Conservation (phyloP, 1,139 yeast genomes). For the Blastobotrys buckinghamii region DNA sequence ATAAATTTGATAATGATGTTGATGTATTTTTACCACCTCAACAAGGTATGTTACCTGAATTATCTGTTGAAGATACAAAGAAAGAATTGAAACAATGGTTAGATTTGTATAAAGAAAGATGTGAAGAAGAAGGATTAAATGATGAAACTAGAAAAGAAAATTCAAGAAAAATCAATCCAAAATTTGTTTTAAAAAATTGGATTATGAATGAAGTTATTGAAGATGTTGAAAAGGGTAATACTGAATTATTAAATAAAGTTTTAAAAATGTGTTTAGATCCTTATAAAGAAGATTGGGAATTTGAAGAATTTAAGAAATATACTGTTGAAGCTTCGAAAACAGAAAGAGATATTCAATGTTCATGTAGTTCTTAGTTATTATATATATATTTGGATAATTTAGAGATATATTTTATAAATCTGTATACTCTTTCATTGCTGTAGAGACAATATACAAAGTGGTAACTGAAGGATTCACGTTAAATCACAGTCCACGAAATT, state of each 20-base stretch:
- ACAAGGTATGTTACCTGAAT: constrained; percentile 28
- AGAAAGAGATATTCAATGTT: constrained; percentile 27
- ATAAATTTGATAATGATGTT: constrained; percentile 28
- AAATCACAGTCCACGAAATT: too few species aligned
- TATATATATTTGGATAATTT: not conserved
- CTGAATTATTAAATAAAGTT: constrained; percentile 31
- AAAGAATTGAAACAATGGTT: constrained; percentile 37
- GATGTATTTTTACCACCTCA: constrained; percentile 35
- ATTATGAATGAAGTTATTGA: constrained; percentile 74
- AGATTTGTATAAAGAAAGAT: constrained; percentile 35
- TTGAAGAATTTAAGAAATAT: constrained; percentile 24
- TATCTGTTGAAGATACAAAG: constrained; percentile 30
- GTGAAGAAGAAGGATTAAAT: constrained; percentile 36
- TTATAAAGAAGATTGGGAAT: constrained; percentile 33
- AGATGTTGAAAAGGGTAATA: constrained; percentile 26
- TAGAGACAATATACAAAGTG: too few species aligned
- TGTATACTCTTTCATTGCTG: too few species aligned
- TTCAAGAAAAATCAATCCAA: constrained; percentile 57
- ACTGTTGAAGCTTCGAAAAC: constrained; percentile 25
- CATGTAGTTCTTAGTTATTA: constrained; percentile 25
- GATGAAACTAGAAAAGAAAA: constrained; percentile 35
- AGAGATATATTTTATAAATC: too few species aligned
- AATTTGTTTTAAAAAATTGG: constrained; percentile 82
- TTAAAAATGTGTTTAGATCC: constrained; percentile 34
- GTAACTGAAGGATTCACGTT: too few species aligned